Base-by-base conservation (phyloP, 164 flowering plant genomes). In the Stephania yunnanensis region DNA sequence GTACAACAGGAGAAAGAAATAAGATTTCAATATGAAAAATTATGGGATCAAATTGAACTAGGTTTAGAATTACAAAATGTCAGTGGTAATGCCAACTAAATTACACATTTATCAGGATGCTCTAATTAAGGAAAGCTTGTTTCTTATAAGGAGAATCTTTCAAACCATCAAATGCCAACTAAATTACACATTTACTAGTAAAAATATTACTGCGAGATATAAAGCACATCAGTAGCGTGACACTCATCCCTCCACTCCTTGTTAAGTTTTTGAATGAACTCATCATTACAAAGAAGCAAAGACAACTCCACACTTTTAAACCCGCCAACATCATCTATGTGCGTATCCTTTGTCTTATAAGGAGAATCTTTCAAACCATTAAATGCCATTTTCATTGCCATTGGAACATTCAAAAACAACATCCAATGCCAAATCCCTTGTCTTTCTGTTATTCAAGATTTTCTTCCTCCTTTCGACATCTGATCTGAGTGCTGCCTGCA, bases 151-250 rank as follows among this genome's bases (percentile, higher is more conserved):
- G 25, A 25, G 25, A 25, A 25, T 25, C 25, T 25, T 25, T 25
- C 25, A 25, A 25, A 25, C 25, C 25, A 25, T 25, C 25, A 25
- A 25, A 25, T 25, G 25, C 25, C 25, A 25, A 25, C 25, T 25
- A 25, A 25, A 25, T 25, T 25, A 25, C 25, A 25, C 25, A 25
- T 25, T 25, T 25, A 25, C 25, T 0, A 25, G 25, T 25, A 25
- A 25, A 25, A 25, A 25, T 25, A 25, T 25, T 94, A 98, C 73
- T 91, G 92, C 13, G 99, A 92, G 95, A 96, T 89, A 69, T 98
- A 96, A 53, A 96, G 97, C 73, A 96, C 99, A 89, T 96, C 98
- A 48, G 99, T 96, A n/a, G 99, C 87, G 78, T 88, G 94, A 76
- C 92, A 95, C 80, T 92, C 99, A 76, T 88, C 92, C 80, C 99